These are phyloP conservation scores for Plectosphaerella cucumerina DNA, from an alignment of 2,329 filamentous ascomycete species.

Conservation along the genomic window DNA sequence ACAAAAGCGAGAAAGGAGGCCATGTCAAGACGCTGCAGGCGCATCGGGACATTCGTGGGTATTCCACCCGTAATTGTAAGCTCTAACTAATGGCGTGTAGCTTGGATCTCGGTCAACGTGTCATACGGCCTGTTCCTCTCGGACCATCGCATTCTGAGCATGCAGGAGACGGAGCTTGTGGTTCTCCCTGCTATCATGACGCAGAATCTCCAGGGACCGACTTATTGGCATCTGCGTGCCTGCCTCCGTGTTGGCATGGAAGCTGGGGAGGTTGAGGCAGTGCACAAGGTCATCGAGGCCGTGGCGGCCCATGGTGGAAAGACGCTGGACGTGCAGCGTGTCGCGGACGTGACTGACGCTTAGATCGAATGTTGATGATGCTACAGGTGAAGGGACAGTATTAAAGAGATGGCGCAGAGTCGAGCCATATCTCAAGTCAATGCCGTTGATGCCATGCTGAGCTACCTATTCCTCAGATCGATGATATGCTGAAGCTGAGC, in stretches of 20 bases:
- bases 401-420: too few relatives aligned
- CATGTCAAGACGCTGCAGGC: constrained; percentile 28
- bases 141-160: constrained; percentile 49
- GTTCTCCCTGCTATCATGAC: constrained; percentile 53
- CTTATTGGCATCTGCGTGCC: constrained; percentile 52
- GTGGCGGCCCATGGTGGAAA: background rate
- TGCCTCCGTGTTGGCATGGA: constrained; percentile 36
- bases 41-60: constrained; percentile 27
- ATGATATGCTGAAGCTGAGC: too few relatives aligned
- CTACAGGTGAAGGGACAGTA: too few relatives aligned
- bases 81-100: constrained; percentile 5
- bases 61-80: background rate
- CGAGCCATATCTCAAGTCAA: too few relatives aligned
- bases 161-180: constrained; percentile 51
- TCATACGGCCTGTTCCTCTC: constrained; percentile 56
- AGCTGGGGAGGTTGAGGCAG: constrained; percentile 13
- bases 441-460: too few relatives aligned
- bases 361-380: background rate
- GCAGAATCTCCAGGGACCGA: constrained; percentile 48
- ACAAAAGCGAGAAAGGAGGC: constrained; percentile 40
- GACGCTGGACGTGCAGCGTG: background rate
- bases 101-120: constrained; percentile 49
- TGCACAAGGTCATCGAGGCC: background rate
- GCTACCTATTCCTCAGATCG: too few relatives aligned
- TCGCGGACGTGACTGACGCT: background rate